Base-by-base conservation (phyloP, 495 filamentous ascomycete genomes). In the Xanthoparmelia taractica region DNA sequence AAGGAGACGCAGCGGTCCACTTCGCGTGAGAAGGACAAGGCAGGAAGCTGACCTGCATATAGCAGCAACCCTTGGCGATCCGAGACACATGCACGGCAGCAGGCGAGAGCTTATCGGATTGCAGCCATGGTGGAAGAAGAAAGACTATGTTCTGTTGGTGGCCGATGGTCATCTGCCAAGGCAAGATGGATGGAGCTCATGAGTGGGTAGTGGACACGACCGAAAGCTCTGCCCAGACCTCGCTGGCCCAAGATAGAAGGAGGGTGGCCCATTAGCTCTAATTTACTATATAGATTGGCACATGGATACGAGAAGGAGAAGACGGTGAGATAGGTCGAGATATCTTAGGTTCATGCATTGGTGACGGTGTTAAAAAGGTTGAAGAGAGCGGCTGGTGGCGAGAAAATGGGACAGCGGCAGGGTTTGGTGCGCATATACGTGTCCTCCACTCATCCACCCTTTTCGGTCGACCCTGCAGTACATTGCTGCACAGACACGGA, bases 1-100 rank as follows among this genome's bases (percentile, higher is more conserved):
- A 65, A 67, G 63, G 66, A 65, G 66, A 36, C 13, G 57, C 23
- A 56, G 45, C 10, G 48, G 50, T 31, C 15, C 12, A 43, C 25
- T 10, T 37, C 54, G 54, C 23, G 57, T 65, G 29, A 38, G 63
- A 48, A 52, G 55, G 27, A 54, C 38, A 27, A 34, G 50, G 34
- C 37, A 41, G 58, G 63, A 56, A 50, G n/a, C 56, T 61, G 58
- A 45, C 54, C 8, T 34, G 38, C 58, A 60, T 50, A 48, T 33
- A 34, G 18, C 27, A 11, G 27, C n/a, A n/a, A n/a, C n/a, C 20
- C 13, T 36, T 48, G 43, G 18, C 10, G 11, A 61, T 11, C 7
- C 40, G 25, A 27, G 25, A 43, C n/a, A 31, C 15, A 40, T 61
- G 63, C 58, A n/a, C n/a, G n/a, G n/a, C n/a, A n/a, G n/a, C n/a